Conservation (phyloP, 768 basidiomycete species). For the Lactarius hengduanensis region DNA sequence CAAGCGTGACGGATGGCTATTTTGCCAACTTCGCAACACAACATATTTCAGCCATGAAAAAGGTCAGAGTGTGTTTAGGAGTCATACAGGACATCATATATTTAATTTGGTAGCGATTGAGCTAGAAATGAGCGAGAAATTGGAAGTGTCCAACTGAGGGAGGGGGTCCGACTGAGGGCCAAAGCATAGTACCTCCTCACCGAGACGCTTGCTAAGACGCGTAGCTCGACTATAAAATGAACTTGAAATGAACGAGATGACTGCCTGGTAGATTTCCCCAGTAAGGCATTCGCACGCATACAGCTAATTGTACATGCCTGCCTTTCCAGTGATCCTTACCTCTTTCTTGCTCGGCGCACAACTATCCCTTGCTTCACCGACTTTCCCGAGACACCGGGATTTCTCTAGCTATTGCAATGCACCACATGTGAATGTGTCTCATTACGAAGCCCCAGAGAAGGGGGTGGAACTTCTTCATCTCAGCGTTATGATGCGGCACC, state of each 20-base stretch:
- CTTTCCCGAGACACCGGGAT: conserved; percentile 41
- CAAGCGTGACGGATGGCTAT: too few species aligned
- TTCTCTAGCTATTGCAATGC: conserved; percentile 54
- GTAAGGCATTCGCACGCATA: not conserved
- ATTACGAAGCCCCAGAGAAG: conserved; percentile 39
- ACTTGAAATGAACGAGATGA: not conserved
- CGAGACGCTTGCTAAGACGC: not conserved
- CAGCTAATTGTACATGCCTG: not conserved
- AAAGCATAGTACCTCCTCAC: too few species aligned
- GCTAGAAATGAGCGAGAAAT: too few species aligned
- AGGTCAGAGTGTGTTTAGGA: too few species aligned
- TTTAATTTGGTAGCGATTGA: too few species aligned
- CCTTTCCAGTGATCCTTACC: not conserved
- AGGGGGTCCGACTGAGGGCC: too few species aligned
- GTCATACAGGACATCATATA: too few species aligned
- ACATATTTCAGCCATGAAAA: too few species aligned
- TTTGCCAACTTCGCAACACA: too few species aligned
- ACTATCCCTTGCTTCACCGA: not conserved
- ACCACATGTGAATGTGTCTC: conserved; percentile 41
- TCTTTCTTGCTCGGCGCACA: conserved; percentile 2
- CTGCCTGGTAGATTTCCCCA: not conserved
- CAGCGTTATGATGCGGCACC: not conserved
- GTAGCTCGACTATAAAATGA: not conserved
- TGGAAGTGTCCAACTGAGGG: too few species aligned
- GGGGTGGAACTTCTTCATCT: not conserved